Evolutionary conservation across 106 monocot genomes (phyloP).

Genomic region (Phalaenopsis aphrodite): DNA sequence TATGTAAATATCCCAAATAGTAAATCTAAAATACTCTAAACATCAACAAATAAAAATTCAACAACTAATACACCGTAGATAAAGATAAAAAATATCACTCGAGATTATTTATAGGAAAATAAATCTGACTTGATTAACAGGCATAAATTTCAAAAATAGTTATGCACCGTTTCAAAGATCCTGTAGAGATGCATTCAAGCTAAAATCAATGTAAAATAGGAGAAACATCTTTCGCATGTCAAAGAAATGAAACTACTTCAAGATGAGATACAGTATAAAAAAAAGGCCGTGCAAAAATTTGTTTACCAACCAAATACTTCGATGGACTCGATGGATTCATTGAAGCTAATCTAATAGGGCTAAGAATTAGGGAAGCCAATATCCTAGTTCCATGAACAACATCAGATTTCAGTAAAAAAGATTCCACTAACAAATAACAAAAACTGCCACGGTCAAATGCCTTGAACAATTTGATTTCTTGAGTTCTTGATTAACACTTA

Average conservation of each 20-base stretch:
- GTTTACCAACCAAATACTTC: neutral
- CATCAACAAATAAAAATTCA: neutral
- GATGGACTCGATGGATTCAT: no score
- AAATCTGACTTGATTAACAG: neutral
- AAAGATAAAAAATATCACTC: slow-evolving; percentile 2
- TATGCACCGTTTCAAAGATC: neutral
- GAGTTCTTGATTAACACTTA: neutral
- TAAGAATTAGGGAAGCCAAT: neutral
- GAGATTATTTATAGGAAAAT: neutral
- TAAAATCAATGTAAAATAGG: neutral
- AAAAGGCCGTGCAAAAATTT: neutral
- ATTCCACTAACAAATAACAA: neutral
- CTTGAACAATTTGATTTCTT: neutral
- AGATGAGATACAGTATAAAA: neutral
- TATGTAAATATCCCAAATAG: neutral
- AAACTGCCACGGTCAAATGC: neutral
- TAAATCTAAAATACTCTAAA: neutral
- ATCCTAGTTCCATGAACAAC: neutral
- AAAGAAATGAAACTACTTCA: neutral
- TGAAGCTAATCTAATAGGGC: no score
- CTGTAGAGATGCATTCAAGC: neutral
- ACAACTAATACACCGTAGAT: neutral
- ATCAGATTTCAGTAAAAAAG: neutral
- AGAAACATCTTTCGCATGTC: neutral
- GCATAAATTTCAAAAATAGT: neutral